These are phyloP conservation scores for Mycogone perniciosa DNA, from an alignment of 2,329 filamentous ascomycete genomes.

Conservation along the genomic window DNA sequence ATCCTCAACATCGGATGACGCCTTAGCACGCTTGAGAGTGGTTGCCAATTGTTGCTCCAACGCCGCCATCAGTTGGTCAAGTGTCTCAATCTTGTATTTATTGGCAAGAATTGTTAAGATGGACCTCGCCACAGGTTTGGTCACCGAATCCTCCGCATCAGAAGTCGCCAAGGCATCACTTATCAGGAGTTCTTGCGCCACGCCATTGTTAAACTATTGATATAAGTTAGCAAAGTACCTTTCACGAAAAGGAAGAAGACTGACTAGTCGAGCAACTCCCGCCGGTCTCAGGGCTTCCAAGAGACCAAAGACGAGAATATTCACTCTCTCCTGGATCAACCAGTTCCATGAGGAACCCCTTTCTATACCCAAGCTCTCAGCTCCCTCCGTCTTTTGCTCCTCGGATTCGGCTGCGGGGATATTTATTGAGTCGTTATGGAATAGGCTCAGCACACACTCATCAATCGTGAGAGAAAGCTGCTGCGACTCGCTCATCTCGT, in stretches of 20 bases:
- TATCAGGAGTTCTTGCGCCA: conserved; percentile 31
- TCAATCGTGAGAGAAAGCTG: conserved; percentile 29
- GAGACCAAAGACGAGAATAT: conserved; percentile 33
- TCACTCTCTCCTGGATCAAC: conserved; percentile 25
- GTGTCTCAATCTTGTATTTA: conserved; percentile 35
- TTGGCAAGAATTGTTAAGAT: conserved; percentile 39
- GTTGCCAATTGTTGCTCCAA: conserved; percentile 21
- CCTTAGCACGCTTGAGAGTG: conserved; percentile 14
- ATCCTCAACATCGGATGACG: conserved; percentile 8
- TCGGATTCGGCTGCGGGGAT: conserved; percentile 14
- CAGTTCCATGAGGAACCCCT: conserved; percentile 24
- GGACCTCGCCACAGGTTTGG: conserved; percentile 25
- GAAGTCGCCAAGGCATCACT: conserved; percentile 18
- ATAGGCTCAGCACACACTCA: conserved; percentile 31
- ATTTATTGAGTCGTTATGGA: conserved; percentile 26
- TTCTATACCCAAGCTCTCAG: neutral
- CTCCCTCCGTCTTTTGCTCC: neutral
- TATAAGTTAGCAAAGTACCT: conserved; percentile 4
- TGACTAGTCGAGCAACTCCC: conserved; percentile 29
- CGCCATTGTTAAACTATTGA: conserved; percentile 30
- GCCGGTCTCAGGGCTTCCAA: conserved; percentile 31
- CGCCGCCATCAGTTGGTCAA: conserved; percentile 20
- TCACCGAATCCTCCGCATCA: conserved; percentile 9
- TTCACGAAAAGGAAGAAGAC: conserved; percentile 7
- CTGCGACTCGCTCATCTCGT: conserved; percentile 32